phyloP scores from a whole-genome alignment of 768 basidiomycete species.

The Roridomyces roridus region DNA sequence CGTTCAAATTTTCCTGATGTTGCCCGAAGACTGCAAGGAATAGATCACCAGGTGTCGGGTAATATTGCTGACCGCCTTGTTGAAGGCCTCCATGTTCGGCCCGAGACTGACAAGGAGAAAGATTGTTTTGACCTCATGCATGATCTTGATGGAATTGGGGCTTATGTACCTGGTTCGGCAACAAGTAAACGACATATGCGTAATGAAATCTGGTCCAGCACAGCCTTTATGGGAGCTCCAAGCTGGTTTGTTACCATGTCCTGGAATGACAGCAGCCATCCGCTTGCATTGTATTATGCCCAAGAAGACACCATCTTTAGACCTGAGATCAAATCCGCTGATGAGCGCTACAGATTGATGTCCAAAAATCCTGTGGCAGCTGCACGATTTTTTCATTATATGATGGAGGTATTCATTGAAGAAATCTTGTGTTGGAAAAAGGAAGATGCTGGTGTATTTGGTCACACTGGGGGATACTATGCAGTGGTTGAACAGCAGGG shows the following conservation, averaged over 20 bases:
- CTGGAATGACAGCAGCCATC: neutral
- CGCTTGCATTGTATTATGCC: neutral
- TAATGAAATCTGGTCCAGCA: slow-evolving; percentile 13
- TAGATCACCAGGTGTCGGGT: slow-evolving; percentile 29
- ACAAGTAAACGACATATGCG: neutral
- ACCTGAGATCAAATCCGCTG: neutral
- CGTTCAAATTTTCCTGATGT: slow-evolving; percentile 33
- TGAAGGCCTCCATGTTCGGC: slow-evolving; percentile 30
- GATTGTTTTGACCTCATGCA: slow-evolving; percentile 38
- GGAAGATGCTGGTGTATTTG: slow-evolving; percentile 28
- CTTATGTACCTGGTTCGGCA: slow-evolving; percentile 33
- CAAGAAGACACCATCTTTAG: neutral
- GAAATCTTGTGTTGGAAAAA: slow-evolving; percentile 28
- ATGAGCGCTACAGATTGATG: neutral
- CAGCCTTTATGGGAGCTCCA: slow-evolving; percentile 6
- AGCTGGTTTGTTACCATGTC: neutral
- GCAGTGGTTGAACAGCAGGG: slow-evolving; percentile 44
- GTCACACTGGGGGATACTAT: slow-evolving; percentile 36
- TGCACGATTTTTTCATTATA: slow-evolving; percentile 39
- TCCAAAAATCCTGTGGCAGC: slow-evolving; percentile 34
- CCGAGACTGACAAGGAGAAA: slow-evolving; percentile 37
- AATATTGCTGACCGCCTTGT: slow-evolving; percentile 27
- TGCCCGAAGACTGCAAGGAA: slow-evolving; percentile 19
- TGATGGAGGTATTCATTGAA: slow-evolving; percentile 34
- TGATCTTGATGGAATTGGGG: slow-evolving; percentile 41